Evolutionary conservation across 2,329 filamentous ascomycete species (phyloP).

Genomic region (Aurifilum marmelostoma): DNA sequence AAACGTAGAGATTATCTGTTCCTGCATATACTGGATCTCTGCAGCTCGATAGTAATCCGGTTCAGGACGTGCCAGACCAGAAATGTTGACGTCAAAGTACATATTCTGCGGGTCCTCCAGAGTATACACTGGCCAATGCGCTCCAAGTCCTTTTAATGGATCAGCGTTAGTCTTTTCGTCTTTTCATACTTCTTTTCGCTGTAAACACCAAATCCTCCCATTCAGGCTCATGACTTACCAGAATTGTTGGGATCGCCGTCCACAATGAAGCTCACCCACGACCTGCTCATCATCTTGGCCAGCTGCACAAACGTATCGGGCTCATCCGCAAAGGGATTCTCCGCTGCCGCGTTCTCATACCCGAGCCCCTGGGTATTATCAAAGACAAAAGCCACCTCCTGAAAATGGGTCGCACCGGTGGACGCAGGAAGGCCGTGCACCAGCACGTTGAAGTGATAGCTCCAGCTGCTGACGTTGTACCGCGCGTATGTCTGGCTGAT

Average conservation of each 20-base stretch:
- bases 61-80: slow-evolving; percentile 44
- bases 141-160: background rate
- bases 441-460: slow-evolving; percentile 50
- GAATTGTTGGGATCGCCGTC: slow-evolving; percentile 47
- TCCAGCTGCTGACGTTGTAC: slow-evolving; percentile 33
- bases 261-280: slow-evolving; percentile 56
- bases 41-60: slow-evolving; percentile 48
- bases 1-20: slow-evolving; percentile 24
- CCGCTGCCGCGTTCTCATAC: slow-evolving; percentile 42
- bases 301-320: slow-evolving; percentile 47
- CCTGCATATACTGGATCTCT: slow-evolving; percentile 43
- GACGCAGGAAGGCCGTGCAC: slow-evolving; percentile 36
- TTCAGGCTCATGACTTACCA: slow-evolving; percentile 23
- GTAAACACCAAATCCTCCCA: background rate
- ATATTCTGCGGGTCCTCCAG: slow-evolving; percentile 46
- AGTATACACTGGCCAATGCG: slow-evolving; percentile 50
- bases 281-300: slow-evolving; percentile 51
- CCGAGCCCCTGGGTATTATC: slow-evolving; percentile 53
- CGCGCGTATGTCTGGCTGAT: slow-evolving; percentile 53
- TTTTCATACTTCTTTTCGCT: background rate
- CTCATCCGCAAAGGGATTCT: slow-evolving; percentile 44
- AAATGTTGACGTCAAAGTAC: slow-evolving; percentile 55
- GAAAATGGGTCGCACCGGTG: slow-evolving; percentile 39
- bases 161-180: background rate
- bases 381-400: slow-evolving; percentile 58